Evolutionary conservation across 2,329 filamentous ascomycete genomes (phyloP).

Genomic region (Penicillium olsonii): DNA sequence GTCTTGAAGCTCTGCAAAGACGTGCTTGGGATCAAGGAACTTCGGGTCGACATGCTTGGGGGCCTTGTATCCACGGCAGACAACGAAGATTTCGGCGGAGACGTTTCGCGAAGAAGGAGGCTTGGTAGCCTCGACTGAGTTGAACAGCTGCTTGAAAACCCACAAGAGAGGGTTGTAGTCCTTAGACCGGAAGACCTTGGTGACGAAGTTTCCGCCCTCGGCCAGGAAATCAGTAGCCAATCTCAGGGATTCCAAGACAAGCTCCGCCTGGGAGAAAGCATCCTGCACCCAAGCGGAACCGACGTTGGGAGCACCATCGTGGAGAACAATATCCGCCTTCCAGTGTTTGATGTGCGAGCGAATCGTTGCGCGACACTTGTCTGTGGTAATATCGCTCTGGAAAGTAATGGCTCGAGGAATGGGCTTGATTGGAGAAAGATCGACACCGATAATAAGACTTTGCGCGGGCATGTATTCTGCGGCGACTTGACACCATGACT

Average conservation of each 20-base stretch:
- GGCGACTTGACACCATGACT: conserved; percentile 96
- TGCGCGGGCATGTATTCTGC: conserved; percentile 90
- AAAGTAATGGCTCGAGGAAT: conserved; percentile 94
- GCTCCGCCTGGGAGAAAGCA: conserved; percentile 94
- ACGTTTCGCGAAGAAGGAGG: conserved; percentile 94
- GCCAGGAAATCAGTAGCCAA: conserved; percentile 89
- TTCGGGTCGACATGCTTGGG: conserved; percentile 91
- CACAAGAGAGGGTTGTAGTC: conserved; percentile 95
- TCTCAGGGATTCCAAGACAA: conserved; percentile 87
- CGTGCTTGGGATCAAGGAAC: conserved; percentile 83
- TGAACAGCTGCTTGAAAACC: conserved; percentile 97
- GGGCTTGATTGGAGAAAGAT: conserved; percentile 91
- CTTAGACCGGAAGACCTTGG: conserved; percentile 95
- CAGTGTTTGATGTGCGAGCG: conserved; percentile 88
- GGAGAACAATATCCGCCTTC: conserved; percentile 93
- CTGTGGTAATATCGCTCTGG: conserved; percentile 96
- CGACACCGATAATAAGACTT: conserved; percentile 90
- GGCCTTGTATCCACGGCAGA: conserved; percentile 92
- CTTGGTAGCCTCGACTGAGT: conserved; percentile 94
- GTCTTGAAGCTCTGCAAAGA: conserved; percentile 89
- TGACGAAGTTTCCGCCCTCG: conserved; percentile 90
- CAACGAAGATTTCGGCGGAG: conserved; percentile 97
- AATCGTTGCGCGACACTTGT: conserved; percentile 90
- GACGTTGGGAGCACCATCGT: conserved; percentile 97
- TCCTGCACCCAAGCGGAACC: conserved; percentile 98